Percentiles rank a stretch among this genome's conserved stretches.
phyloP scores from a whole-genome alignment of 176 grass and related monocot species.

The Oryza nivara region DNA sequence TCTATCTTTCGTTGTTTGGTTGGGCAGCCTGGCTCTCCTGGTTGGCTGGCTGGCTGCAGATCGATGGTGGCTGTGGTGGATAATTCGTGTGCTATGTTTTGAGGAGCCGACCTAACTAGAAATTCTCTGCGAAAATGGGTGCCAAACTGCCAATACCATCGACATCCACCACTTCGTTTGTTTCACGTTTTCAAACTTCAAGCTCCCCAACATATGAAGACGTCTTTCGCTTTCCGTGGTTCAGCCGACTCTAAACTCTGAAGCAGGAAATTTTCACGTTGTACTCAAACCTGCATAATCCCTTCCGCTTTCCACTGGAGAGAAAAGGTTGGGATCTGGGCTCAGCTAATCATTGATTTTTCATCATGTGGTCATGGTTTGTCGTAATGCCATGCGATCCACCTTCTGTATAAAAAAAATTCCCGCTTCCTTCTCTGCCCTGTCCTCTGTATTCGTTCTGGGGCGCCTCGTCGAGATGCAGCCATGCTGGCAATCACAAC shows the following conservation, averaged over 20 bases:
- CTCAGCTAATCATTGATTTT: neutral
- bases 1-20: slow-evolving; percentile 27
- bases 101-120: neutral
- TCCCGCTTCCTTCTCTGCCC: neutral
- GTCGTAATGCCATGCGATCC: neutral
- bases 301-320: neutral
- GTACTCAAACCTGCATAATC: neutral
- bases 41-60: neutral
- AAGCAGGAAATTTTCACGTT: neutral
- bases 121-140: neutral
- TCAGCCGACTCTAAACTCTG: neutral
- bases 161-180: neutral
- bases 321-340: neutral
- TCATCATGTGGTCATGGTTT: neutral
- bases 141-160: too few species aligned
- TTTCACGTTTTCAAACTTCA: neutral
- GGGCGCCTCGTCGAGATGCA: neutral
- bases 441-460: neutral
- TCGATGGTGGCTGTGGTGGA: neutral
- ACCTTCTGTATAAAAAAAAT: neutral
- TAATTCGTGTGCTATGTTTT: neutral
- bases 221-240: neutral
- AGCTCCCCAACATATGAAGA: neutral
- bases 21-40: slow-evolving; percentile 39
- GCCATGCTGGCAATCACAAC: neutral